These are phyloP conservation scores for Triangularia setosa DNA, from an alignment of 2,329 filamentous ascomycete species.

Conservation along the genomic window DNA sequence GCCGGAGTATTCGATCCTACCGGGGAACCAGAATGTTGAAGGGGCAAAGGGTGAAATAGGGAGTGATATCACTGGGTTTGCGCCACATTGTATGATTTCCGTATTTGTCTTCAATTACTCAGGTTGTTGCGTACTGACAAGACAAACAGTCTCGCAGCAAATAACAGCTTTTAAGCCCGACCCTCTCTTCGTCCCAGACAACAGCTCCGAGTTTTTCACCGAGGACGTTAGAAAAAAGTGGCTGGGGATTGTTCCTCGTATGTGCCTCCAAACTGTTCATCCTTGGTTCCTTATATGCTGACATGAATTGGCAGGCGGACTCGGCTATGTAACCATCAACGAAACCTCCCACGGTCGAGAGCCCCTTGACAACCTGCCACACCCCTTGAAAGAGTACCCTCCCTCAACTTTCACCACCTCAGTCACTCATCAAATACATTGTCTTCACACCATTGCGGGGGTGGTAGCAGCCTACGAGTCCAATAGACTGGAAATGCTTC, in stretches of 20 bases:
- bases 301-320: conserved; percentile 28
- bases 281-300: not conserved
- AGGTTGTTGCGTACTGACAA: not conserved
- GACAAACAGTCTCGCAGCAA: conserved; percentile 35
- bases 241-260: conserved; percentile 39
- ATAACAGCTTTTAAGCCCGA: conserved; percentile 38
- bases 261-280: not conserved
- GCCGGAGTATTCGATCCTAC: conserved; percentile 9
- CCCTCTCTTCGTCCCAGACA: conserved; percentile 35
- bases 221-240: conserved; percentile 33
- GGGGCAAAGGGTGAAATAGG: conserved; percentile 30
- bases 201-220: conserved; percentile 39
- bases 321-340: conserved; percentile 38
- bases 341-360: conserved; percentile 25
- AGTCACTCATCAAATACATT: conserved; percentile 43
- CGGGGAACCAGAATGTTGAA: not conserved
- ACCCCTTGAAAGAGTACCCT: conserved; percentile 31
- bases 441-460: conserved; percentile 38
- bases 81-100: conserved; percentile 33
- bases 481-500: conserved; percentile 28
- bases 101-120: not conserved
- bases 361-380: conserved; percentile 36
- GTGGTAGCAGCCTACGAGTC: conserved; percentile 33
- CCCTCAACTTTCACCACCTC: conserved; percentile 39
- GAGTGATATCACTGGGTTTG: conserved; percentile 40